phyloP scores from a whole-genome alignment of 2,329 filamentous ascomycete genomes.

The Colletotrichum lupini region DNA sequence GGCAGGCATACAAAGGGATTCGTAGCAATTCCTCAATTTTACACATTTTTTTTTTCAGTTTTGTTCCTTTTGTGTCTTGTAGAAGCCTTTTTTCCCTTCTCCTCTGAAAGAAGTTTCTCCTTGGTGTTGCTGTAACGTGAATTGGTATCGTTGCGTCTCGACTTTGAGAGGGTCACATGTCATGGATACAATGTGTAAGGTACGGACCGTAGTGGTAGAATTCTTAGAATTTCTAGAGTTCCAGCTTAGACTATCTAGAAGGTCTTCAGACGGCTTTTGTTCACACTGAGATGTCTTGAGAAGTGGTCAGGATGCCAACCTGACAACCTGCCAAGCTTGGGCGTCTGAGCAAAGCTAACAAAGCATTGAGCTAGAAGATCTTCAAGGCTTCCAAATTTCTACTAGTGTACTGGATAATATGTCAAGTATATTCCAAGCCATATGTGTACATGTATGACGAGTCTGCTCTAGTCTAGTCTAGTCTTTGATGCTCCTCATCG shows the following conservation, averaged over 20 bases:
- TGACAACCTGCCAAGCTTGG: not conserved
- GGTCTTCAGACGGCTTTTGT: not conserved
- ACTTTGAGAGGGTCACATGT: not conserved
- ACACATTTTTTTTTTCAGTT: not conserved
- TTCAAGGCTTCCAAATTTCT: not conserved
- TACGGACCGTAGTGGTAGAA: not conserved
- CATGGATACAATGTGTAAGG: not conserved
- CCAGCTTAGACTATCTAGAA: not conserved
- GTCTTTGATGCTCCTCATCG: slow-evolving; percentile 36
- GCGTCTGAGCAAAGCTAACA: too few relatives aligned
- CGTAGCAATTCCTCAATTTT: slow-evolving; percentile 19
- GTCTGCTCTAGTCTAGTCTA: slow-evolving; percentile 24
- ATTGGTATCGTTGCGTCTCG: not conserved
- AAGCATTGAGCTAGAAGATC: too few relatives aligned
- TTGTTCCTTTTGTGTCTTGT: slow-evolving; percentile 9
- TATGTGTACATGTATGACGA: not conserved
- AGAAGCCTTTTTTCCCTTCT: not conserved
- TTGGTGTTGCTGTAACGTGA: not conserved
- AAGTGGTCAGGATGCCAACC: not conserved
- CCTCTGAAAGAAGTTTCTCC: not conserved
- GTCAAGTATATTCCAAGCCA: not conserved
- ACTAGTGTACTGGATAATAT: not conserved
- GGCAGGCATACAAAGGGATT: slow-evolving; percentile 30
- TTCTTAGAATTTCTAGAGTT: not conserved
- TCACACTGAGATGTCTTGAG: not conserved